phyloP scores from a whole-genome alignment of 352 stramenopile genomes.

The Blastocystis sp. region DNA sequence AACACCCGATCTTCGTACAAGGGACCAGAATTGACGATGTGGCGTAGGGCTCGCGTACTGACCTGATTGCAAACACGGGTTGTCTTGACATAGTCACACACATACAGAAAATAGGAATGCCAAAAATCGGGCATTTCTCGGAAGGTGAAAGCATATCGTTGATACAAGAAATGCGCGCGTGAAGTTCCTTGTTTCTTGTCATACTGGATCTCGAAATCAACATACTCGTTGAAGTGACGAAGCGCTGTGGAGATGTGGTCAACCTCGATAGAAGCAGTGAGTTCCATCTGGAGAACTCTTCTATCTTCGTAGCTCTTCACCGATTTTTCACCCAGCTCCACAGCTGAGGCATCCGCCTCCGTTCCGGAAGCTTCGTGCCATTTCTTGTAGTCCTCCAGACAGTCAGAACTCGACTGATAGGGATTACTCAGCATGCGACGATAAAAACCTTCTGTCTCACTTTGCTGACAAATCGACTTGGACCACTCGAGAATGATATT shows the following conservation, averaged over 20 bases:
- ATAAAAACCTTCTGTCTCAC: conserved; percentile 7
- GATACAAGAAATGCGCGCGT: background rate
- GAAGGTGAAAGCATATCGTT: background rate
- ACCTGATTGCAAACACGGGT: background rate
- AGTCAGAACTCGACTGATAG: background rate
- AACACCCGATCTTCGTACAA: background rate
- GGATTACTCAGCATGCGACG: background rate
- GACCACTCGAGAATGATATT: conserved; percentile 28
- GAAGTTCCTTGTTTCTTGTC: background rate
- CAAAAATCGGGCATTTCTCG: conserved; percentile 16
- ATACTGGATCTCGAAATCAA: background rate
- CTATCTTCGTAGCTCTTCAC: background rate
- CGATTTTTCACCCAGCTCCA: background rate
- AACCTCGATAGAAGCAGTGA: conserved; percentile 17
- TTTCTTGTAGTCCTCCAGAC: background rate
- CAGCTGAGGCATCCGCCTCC: background rate
- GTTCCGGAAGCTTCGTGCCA: background rate
- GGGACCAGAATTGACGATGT: background rate
- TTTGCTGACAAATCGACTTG: background rate
- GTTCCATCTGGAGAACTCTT: background rate
- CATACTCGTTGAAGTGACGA: conserved; percentile 26
- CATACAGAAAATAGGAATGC: conserved; percentile 32
- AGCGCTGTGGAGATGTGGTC: conserved; percentile 51
- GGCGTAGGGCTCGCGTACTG: background rate
- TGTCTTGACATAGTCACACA: background rate